phyloP scores from a whole-genome alignment of 1,284 basidiomycete species.

The Lignosus rhinocerotis region DNA sequence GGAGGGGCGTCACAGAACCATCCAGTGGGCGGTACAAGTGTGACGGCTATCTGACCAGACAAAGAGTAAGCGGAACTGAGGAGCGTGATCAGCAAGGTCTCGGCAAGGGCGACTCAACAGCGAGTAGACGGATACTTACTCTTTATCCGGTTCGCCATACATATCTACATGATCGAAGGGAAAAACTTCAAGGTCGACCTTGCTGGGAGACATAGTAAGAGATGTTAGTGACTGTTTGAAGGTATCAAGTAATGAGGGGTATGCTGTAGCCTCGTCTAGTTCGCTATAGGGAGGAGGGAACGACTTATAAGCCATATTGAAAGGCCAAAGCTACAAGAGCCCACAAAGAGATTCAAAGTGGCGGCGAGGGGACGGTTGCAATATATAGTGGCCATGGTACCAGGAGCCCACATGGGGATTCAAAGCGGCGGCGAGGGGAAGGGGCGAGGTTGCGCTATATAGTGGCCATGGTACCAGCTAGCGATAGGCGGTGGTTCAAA shows the following conservation, averaged over 20 bases:
- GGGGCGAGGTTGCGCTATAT: conserved; percentile 14
- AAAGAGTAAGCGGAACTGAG: conserved; percentile 69
- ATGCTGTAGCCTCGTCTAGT: conserved; percentile 6
- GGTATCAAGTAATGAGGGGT: conserved; percentile 16
- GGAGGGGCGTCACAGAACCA: conserved; percentile 50
- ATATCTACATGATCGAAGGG: conserved; percentile 38
- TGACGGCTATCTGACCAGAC: conserved; percentile 68
- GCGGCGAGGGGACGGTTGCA: conserved; percentile 9
- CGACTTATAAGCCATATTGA: conserved; percentile 11
- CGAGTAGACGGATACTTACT: conserved; percentile 44
- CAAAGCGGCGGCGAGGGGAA: conserved; percentile 7
- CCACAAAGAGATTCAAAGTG: conserved; percentile 7
- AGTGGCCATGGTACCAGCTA: not conserved
- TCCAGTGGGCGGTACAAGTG: conserved; percentile 42
- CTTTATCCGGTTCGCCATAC: conserved; percentile 64
- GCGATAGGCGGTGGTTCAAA: conserved; percentile 7
- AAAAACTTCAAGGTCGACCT: conserved; percentile 19
- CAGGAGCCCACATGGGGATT: conserved; percentile 4
- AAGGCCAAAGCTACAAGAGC: not conserved
- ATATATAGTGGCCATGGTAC: conserved; percentile 20
- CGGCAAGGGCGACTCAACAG: not conserved
- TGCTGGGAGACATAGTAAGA: conserved; percentile 16
- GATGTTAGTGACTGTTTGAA: conserved; percentile 18
- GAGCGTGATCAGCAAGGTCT: conserved; percentile 6
- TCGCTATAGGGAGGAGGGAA: conserved; percentile 3